Percentiles rank a stretch among this genome's conserved stretches.
phyloP scores from a whole-genome alignment of 1,139 yeast genomes.

The Hanseniaspora gamundiae region DNA sequence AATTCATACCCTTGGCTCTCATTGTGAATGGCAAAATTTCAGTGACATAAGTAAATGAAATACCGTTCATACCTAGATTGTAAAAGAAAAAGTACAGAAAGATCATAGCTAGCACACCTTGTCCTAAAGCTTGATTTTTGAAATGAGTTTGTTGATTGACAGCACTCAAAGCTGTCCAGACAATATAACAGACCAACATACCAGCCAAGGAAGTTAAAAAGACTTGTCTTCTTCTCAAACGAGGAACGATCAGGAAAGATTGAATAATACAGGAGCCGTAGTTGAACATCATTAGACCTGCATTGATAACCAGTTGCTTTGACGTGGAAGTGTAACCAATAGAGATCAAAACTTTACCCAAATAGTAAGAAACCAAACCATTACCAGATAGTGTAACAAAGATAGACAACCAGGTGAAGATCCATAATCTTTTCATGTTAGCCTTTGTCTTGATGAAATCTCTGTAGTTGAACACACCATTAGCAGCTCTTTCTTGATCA shows the following conservation, averaged over 20 bases:
- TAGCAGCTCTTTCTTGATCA: conserved; percentile 9
- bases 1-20: too few relatives aligned
- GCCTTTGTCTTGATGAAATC: conserved; percentile 30
- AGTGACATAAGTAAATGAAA: too few relatives aligned
- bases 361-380: conserved; percentile 39
- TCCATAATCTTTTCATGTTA: conserved; percentile 34
- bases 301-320: conserved; percentile 36
- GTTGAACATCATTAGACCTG: conserved; percentile 13
- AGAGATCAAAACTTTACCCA: conserved; percentile 35
- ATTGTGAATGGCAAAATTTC: too few relatives aligned
- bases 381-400: conserved; percentile 40
- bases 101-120: too few relatives aligned
- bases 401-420: conserved; percentile 26
- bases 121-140: conserved; percentile 19
- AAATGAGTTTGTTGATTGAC: conserved; percentile 17
- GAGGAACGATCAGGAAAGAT: conserved; percentile 9
- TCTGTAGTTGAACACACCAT: conserved; percentile 19
- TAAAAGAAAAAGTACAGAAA: too few relatives aligned
- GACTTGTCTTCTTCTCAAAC: conserved; percentile 29
- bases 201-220: conserved; percentile 18
- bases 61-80: too few relatives aligned
- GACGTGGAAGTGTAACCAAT: conserved; percentile 35
- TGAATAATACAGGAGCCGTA: conserved; percentile 9
- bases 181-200: conserved; percentile 22
- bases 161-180: conserved; percentile 28